phyloP scores from a whole-genome alignment of 2,329 filamentous ascomycete species.

The Didymella segeticola region DNA sequence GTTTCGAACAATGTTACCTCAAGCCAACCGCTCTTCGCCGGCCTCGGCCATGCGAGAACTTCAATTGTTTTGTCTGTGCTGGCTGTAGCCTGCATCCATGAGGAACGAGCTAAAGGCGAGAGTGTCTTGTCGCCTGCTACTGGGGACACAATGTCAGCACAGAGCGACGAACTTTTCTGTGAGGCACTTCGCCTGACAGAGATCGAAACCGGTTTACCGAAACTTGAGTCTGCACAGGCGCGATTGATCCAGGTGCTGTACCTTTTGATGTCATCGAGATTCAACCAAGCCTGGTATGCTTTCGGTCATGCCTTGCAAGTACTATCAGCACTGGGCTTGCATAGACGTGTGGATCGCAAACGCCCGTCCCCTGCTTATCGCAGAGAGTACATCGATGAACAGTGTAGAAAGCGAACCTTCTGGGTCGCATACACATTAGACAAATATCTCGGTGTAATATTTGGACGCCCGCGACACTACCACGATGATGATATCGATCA shows the following conservation, averaged over 20 bases:
- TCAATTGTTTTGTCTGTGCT: constrained; percentile 49
- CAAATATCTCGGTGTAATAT: constrained; percentile 66
- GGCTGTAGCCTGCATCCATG: constrained; percentile 56
- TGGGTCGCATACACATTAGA: constrained; percentile 69
- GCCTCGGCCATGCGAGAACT: constrained; percentile 54
- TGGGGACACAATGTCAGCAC: constrained; percentile 32
- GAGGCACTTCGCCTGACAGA: constrained; percentile 48
- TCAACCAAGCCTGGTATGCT: constrained; percentile 66
- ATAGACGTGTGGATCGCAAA: constrained; percentile 48
- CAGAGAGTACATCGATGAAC: constrained; percentile 54
- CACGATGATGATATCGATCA: constrained; percentile 70
- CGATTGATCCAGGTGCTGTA: constrained; percentile 64
- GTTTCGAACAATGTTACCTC: constrained; percentile 22
- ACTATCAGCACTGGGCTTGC: constrained; percentile 53
- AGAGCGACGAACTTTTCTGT: constrained; percentile 53
- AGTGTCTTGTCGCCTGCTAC: constrained; percentile 34
- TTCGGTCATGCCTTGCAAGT: constrained; percentile 64
- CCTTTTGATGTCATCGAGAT: constrained; percentile 62
- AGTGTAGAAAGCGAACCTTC: constrained; percentile 65
- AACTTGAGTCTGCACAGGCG: constrained; percentile 63
- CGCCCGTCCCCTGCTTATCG: constrained; percentile 14
- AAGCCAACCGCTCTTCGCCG: constrained; percentile 44
- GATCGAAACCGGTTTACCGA: constrained; percentile 59
- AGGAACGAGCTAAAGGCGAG: constrained; percentile 47
- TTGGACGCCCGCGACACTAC: constrained; percentile 64